Conservation (phyloP, 2,329 filamentous ascomycete species). For the Diaporthe velutina region DNA sequence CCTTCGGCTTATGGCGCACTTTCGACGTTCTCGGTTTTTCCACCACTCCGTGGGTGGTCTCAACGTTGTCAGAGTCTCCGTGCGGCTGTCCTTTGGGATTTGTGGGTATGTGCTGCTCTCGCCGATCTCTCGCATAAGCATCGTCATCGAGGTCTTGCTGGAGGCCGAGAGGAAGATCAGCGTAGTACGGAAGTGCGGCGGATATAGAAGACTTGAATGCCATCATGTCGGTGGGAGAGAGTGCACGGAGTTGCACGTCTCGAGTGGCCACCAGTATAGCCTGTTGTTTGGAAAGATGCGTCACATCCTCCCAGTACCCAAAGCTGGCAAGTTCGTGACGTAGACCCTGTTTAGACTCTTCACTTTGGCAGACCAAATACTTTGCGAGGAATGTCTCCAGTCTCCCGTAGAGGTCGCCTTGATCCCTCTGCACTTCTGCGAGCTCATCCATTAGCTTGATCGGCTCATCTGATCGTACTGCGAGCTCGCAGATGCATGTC, state of each 20-base stretch:
- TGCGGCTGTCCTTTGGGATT: neutral
- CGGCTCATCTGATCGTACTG: neutral
- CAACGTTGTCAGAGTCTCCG: neutral
- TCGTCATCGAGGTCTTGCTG: neutral
- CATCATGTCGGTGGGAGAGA: neutral
- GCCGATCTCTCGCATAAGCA: neutral
- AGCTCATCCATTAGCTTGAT: neutral
- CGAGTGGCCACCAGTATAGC: neutral
- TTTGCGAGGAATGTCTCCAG: neutral
- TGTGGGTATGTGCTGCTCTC: neutral
- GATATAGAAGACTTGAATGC: neutral
- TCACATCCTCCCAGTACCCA: neutral
- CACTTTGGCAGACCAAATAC: neutral
- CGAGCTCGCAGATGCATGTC: neutral
- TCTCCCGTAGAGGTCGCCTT: neutral
- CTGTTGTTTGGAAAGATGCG: neutral
- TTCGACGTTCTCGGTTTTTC: neutral
- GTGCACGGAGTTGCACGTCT: slow-evolving; percentile 4
- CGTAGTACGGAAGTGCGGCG: neutral
- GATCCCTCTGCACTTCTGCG: neutral
- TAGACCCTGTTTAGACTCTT: neutral
- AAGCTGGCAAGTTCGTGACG: neutral
- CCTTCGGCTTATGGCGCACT: neutral
- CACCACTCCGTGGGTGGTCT: neutral
- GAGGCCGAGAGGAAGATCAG: neutral